Evolutionary conservation across 352 stramenopile species (phyloP).

Genomic region (Globisporangium okanoganense): DNA sequence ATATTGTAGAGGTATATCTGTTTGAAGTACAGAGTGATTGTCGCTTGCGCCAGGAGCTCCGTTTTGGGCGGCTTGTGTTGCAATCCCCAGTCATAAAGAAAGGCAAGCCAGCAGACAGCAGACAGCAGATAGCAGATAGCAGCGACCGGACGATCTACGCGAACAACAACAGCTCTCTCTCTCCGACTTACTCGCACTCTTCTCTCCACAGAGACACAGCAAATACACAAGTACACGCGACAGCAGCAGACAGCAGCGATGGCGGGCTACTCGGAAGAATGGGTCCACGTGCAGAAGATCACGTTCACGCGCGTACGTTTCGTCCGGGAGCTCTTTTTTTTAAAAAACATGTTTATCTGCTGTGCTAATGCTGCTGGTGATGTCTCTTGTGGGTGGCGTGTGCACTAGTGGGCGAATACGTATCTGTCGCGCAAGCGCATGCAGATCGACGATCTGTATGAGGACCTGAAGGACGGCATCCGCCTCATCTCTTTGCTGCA

Average conservation of each 20-base stretch:
- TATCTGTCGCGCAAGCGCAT: constrained; percentile 87
- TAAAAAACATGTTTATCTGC: neutral
- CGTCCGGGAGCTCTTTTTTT: neutral
- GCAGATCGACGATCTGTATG: constrained; percentile 88
- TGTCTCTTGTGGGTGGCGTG: neutral
- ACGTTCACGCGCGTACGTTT: constrained; percentile 86
- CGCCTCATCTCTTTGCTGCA: constrained; percentile 85
- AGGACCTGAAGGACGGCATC: constrained; percentile 86
- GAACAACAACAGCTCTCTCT: neutral
- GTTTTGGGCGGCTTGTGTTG: neutral
- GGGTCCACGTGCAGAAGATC: constrained; percentile 90
- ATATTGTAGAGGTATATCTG: neutral
- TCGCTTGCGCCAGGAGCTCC: neutral
- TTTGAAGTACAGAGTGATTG: constrained; percentile 9
- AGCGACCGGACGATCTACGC: constrained; percentile 8
- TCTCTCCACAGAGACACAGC: neutral
- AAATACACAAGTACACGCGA: neutral
- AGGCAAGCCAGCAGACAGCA: neutral
- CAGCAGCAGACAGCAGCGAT: constrained; percentile 23
- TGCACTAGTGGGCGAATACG: constrained; percentile 90
- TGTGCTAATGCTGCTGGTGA: neutral
- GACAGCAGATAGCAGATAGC: neutral
- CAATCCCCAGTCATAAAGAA: constrained; percentile 5
- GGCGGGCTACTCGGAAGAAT: constrained; percentile 73
- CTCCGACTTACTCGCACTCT: constrained; percentile 10